phyloP scores from a whole-genome alignment of 805 yeast species.

The Kodamaea sagamina region DNA sequence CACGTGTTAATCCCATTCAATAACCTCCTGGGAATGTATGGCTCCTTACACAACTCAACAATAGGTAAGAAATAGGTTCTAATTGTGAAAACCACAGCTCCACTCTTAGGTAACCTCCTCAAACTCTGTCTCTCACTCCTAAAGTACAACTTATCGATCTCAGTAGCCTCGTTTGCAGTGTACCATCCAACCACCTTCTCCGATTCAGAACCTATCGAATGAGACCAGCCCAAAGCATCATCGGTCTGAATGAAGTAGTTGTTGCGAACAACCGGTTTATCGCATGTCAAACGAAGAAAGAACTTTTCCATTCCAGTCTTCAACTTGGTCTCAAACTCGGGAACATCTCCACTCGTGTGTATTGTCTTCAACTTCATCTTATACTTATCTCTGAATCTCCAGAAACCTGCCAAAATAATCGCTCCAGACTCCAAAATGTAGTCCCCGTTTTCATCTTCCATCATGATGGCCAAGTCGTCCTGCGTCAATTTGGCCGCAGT shows the following conservation, averaged over 20 bases:
- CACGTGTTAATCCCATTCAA: conserved; percentile 60
- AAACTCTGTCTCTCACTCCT: conserved; percentile 68
- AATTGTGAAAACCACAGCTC: conserved; percentile 60
- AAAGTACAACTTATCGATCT: conserved; percentile 50
- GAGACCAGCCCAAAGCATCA: conserved; percentile 62
- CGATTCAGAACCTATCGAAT: conserved; percentile 59
- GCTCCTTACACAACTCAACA: conserved; percentile 55
- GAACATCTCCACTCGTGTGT: conserved; percentile 69
- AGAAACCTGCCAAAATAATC: conserved; percentile 65
- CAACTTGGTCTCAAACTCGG: conserved; percentile 59
- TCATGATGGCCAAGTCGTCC: conserved; percentile 69
- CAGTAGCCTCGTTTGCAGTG: conserved; percentile 54
- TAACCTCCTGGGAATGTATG: conserved; percentile 60
- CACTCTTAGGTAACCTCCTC: conserved; percentile 59
- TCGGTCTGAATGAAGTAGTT: conserved; percentile 69
- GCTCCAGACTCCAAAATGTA: conserved; percentile 62
- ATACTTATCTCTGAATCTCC: conserved; percentile 65
- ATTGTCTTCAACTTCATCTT: conserved; percentile 56
- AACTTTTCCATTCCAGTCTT: conserved; percentile 67
- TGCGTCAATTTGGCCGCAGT: conserved; percentile 60
- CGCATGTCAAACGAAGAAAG: conserved; percentile 56
- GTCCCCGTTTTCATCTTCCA: conserved; percentile 59
- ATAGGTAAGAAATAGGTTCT: conserved; percentile 65
- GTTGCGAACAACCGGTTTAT: conserved; percentile 66
- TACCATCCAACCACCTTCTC: conserved; percentile 55